Percentiles rank a stretch among this genome's conserved stretches.
Evolutionary conservation across 257 asterid genomes (phyloP).

Genomic region (Ilex aquifolium): DNA sequence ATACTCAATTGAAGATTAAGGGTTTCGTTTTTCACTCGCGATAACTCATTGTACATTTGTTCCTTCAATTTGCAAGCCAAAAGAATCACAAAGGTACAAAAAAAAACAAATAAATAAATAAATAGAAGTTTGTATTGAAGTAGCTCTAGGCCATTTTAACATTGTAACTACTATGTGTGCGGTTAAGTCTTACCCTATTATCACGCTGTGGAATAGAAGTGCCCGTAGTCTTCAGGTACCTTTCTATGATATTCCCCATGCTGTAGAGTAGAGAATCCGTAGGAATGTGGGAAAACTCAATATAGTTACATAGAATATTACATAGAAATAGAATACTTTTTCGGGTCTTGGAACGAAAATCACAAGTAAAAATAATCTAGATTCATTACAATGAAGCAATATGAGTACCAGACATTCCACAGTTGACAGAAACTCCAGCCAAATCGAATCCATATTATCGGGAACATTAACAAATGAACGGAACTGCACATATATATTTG

Average conservation of each 20-base stretch:
- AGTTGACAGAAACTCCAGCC: neutral
- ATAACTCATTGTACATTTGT: slow-evolving; percentile 38
- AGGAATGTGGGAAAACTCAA: neutral
- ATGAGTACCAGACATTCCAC: neutral
- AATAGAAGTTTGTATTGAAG: neutral
- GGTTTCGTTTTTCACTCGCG: slow-evolving; percentile 43
- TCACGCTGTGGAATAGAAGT: slow-evolving; percentile 30
- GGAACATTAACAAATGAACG: too few species aligned
- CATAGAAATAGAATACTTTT: neutral
- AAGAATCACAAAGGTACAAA: neutral
- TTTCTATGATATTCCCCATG: slow-evolving; percentile 65
- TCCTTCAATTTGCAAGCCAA: slow-evolving; percentile 26
- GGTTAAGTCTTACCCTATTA: slow-evolving; percentile 21
- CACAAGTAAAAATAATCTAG: too few species aligned
- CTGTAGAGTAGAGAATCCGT: slow-evolving; percentile 20
- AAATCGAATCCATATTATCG: too few species aligned
- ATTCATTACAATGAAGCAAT: neutral
- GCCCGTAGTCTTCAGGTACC: slow-evolving; percentile 47
- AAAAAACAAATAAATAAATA: neutral
- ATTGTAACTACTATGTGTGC: too few species aligned
- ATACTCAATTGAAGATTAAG: slow-evolving; percentile 60
- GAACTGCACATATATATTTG: too few species aligned
- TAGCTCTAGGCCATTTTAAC: too few species aligned
- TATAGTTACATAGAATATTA: neutral
- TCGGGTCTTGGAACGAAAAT: too few species aligned